phyloP scores from a whole-genome alignment of 345 rosid species.

The Euphorbia peplus region DNA sequence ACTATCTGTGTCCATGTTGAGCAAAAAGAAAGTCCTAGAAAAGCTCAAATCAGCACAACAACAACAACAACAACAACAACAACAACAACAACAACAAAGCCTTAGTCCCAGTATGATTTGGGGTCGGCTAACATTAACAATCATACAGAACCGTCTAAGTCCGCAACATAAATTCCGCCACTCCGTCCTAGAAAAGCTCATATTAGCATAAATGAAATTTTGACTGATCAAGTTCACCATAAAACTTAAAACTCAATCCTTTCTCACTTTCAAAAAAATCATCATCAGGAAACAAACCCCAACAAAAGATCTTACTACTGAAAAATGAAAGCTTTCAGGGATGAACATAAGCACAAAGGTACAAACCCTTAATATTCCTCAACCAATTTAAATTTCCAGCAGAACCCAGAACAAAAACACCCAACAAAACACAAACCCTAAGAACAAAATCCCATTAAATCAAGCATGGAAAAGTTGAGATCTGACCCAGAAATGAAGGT shows the following conservation, averaged over 20 bases:
- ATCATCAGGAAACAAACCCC: background rate
- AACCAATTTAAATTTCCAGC: background rate
- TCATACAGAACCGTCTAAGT: too few relatives aligned
- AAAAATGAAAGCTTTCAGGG: slow-evolving; percentile 11
- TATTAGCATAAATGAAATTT: background rate
- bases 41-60: background rate
- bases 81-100: too few relatives aligned
- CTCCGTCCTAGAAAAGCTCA: background rate
- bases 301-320: background rate
- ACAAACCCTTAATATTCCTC: background rate
- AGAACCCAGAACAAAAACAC: slow-evolving; percentile 5
- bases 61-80: too few relatives aligned
- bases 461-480: slow-evolving; percentile 25
- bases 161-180: too few relatives aligned
- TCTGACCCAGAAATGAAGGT: slow-evolving; percentile 24
- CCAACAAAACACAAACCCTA: slow-evolving; percentile 1
- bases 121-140: too few relatives aligned
- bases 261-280: background rate
- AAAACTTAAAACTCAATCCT: background rate
- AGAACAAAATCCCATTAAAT: slow-evolving; percentile 3
- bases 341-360: slow-evolving; percentile 10
- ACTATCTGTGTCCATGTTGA: background rate
- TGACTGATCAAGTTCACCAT: background rate
- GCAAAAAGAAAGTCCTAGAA: too few relatives aligned
- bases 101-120: too few relatives aligned